Conservation (phyloP, 2,329 filamentous ascomycete genomes). For the Fusarium dlaminii region DNA sequence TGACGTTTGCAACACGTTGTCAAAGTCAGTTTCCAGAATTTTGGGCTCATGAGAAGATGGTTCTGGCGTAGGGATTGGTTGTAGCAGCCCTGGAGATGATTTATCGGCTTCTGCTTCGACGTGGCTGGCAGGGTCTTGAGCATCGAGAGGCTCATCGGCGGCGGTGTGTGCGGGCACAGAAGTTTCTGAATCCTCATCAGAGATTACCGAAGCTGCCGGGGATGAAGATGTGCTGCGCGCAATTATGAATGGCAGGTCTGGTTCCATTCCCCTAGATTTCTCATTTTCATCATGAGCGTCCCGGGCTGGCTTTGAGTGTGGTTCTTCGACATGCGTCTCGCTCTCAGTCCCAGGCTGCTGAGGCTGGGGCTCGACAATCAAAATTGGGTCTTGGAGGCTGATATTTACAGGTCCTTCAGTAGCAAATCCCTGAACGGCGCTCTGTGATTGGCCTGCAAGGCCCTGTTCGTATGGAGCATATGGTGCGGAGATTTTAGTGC, state of each 20-base stretch:
- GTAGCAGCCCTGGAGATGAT: slow-evolving; percentile 5
- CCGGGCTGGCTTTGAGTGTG: not conserved
- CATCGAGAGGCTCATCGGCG: not conserved
- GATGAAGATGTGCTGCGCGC: slow-evolving; percentile 11
- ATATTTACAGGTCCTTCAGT: slow-evolving; percentile 12
- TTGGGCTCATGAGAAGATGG: not conserved
- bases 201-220: not conserved
- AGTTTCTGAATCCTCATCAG: slow-evolving; percentile 10
- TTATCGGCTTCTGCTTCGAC: not conserved
- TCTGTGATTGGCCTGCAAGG: slow-evolving; percentile 19
- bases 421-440: not conserved
- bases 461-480: slow-evolving; percentile 6
- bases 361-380: slow-evolving; percentile 1
- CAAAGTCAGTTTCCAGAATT: slow-evolving; percentile 24
- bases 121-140: not conserved
- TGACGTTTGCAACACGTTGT: slow-evolving; percentile 11
- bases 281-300: slow-evolving; percentile 21
- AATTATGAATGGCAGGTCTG: slow-evolving; percentile 4
- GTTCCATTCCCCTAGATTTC: slow-evolving; percentile 20
- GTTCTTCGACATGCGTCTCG: not conserved
- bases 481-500: slow-evolving; percentile 2
- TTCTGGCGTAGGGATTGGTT: not conserved
- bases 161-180: not conserved
- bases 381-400: slow-evolving; percentile 3
- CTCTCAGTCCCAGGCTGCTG: slow-evolving; percentile 15